phyloP scores from a whole-genome alignment of 495 filamentous ascomycete species.

The Tirmania nivea region DNA sequence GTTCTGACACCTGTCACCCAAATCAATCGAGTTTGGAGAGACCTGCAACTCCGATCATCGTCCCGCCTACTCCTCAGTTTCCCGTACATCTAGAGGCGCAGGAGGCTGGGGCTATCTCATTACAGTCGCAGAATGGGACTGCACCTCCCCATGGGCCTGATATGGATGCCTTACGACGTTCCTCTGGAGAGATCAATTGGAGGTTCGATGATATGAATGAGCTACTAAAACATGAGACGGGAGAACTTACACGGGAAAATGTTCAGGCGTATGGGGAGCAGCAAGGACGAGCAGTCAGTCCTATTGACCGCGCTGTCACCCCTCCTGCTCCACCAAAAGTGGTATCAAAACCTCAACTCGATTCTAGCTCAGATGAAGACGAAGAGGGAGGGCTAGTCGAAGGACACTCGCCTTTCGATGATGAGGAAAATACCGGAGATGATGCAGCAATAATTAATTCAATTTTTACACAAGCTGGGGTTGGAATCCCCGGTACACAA shows the following conservation, averaged over 20 bases:
- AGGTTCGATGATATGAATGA: slow-evolving; percentile 32
- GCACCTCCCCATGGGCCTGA: slow-evolving; percentile 30
- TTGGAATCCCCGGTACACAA: neutral
- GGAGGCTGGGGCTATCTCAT: neutral
- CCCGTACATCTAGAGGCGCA: neutral
- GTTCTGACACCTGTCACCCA: too few relatives aligned
- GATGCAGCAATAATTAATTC: neutral
- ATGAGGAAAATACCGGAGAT: neutral
- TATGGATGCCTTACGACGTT: slow-evolving; percentile 26
- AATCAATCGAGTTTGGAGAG: too few relatives aligned
- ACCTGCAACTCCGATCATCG: neutral
- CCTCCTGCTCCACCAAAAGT: neutral
- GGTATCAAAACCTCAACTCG: neutral
- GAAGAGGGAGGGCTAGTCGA: slow-evolving; percentile 22
- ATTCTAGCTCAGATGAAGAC: slow-evolving; percentile 1
- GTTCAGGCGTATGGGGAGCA: slow-evolving; percentile 1
- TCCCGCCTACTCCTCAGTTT: neutral
- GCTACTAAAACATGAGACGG: slow-evolving; percentile 27
- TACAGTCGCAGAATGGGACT: slow-evolving; percentile 7
- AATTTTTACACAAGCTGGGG: neutral
- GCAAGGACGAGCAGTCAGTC: slow-evolving; percentile 19
- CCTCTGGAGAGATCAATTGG: slow-evolving; percentile 32
- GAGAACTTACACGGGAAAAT: slow-evolving; percentile 15
- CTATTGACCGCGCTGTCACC: neutral
- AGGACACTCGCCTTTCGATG: slow-evolving; percentile 7